Evolutionary conservation across 495 filamentous ascomycete species (phyloP).

Genomic region (Lichina pygmaea): DNA sequence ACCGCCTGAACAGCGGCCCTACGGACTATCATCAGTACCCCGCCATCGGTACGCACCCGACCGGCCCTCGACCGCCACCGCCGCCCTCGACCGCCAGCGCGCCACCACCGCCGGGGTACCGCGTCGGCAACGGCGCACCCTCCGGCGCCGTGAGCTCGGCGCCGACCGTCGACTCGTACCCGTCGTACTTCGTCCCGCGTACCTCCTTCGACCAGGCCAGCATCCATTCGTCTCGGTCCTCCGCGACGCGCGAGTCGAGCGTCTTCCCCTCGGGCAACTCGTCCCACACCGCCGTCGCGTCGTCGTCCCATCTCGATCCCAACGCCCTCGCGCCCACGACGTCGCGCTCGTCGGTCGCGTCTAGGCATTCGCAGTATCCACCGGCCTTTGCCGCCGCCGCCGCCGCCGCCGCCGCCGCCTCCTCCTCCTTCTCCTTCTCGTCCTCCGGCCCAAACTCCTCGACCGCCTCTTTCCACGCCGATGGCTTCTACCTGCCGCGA

Average conservation of each 20-base stretch:
- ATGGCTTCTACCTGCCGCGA: slow-evolving; percentile 35
- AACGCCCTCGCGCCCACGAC: slow-evolving; percentile 8
- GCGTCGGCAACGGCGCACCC: background rate
- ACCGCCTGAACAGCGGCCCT: slow-evolving; percentile 51
- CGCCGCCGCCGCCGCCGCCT: too few relatives aligned
- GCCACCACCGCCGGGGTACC: slow-evolving; percentile 26
- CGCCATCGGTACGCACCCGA: slow-evolving; percentile 37
- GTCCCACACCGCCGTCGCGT: slow-evolving; percentile 26
- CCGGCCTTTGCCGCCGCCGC: slow-evolving; percentile 3
- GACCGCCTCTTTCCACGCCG: slow-evolving; percentile 21
- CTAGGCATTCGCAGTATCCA: slow-evolving; percentile 5
- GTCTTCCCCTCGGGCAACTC: slow-evolving; percentile 36
- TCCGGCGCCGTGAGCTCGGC: background rate
- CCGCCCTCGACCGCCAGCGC: slow-evolving; percentile 16
- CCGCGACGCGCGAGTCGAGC: slow-evolving; percentile 32
- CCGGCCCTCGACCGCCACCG: slow-evolving; percentile 44
- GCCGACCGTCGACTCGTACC: slow-evolving; percentile 22
- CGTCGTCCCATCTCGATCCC: slow-evolving; percentile 14
- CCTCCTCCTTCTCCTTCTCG: background rate
- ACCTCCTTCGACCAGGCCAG: slow-evolving; percentile 44
- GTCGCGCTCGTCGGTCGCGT: slow-evolving; percentile 3
- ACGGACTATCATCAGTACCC: slow-evolving; percentile 84
- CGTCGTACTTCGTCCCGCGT: slow-evolving; percentile 15
- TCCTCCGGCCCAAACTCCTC: slow-evolving; percentile 20
- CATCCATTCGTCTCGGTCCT: slow-evolving; percentile 22